phyloP scores from a whole-genome alignment of 2,329 filamentous ascomycete genomes.

The Rutstroemia sp. region DNA sequence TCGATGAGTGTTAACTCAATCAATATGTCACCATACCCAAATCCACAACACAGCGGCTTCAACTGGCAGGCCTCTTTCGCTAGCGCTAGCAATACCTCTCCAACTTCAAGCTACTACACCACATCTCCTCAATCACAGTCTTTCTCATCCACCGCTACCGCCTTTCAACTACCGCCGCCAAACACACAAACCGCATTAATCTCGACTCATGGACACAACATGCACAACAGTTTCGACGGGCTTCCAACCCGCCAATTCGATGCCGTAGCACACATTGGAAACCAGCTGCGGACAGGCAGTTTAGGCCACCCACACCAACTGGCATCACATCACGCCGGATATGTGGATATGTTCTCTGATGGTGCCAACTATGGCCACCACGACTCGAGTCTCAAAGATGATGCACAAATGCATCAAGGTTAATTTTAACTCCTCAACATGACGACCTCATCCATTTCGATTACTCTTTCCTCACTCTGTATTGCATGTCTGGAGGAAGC shows the following conservation, averaged over 20 bases:
- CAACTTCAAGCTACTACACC: conserved; percentile 13
- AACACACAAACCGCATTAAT: not conserved
- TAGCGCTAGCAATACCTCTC: conserved; percentile 12
- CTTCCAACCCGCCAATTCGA: conserved; percentile 5
- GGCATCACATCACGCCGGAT: not conserved
- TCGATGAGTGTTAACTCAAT: not conserved
- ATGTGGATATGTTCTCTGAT: conserved; percentile 1
- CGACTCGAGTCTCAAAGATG: not conserved
- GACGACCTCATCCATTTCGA: not conserved
- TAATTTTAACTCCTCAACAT: not conserved
- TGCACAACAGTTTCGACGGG: not conserved
- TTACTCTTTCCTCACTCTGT: not conserved
- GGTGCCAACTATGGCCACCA: not conserved
- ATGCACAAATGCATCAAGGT: not conserved
- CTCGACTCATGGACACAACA: not conserved
- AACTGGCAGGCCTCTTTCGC: conserved; percentile 4
- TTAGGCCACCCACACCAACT: conserved; percentile 17
- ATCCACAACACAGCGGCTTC: not conserved
- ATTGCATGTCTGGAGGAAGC: not conserved
- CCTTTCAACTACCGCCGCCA: conserved; percentile 17
- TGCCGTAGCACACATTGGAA: conserved; percentile 4
- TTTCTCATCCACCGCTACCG: conserved; percentile 6
- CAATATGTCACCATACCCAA: not conserved
- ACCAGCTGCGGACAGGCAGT: conserved; percentile 15
- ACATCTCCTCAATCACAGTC: conserved; percentile 18